A percentile compares a stretch with the other conserved stretches of the same genome.
phyloP scores from a whole-genome alignment of 2,329 filamentous ascomycete genomes.

The Ceratocystis smalleyi region DNA sequence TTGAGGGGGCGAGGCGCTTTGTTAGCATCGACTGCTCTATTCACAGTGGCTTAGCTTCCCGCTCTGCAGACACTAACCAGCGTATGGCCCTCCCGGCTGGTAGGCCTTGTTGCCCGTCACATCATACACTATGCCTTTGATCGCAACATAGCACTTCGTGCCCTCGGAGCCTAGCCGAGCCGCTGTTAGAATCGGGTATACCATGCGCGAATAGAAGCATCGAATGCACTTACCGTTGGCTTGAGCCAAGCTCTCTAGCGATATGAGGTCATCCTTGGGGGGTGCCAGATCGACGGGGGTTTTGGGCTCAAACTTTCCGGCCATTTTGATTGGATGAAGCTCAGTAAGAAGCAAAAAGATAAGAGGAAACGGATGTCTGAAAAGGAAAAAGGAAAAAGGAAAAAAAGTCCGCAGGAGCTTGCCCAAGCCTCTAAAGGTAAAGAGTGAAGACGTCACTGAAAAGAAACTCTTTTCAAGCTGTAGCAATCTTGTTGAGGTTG shows the following conservation, averaged over 20 bases:
- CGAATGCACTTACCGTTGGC: slow-evolving; percentile 57
- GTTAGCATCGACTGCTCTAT: not conserved
- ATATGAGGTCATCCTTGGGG: slow-evolving; percentile 78
- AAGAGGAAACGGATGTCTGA: not conserved
- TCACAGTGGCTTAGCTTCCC: not conserved
- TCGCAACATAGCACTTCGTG: slow-evolving; percentile 50
- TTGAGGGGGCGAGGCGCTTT: not conserved
- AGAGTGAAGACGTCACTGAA: not conserved
- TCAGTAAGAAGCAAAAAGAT: no score
- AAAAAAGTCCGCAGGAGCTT: not conserved
- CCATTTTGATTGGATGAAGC: slow-evolving; percentile 22
- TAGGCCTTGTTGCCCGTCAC: slow-evolving; percentile 84
- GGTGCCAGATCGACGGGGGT: slow-evolving; percentile 57
- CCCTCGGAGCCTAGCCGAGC: slow-evolving; percentile 42
- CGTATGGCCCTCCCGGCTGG: slow-evolving; percentile 65
- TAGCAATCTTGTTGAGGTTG: not conserved
- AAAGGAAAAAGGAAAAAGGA: not conserved
- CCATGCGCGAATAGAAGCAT: not conserved
- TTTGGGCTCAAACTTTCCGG: slow-evolving; percentile 65
- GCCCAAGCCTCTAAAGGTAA: not conserved
- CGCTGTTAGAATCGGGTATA: not conserved
- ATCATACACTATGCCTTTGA: slow-evolving; percentile 83
- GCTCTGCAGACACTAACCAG: slow-evolving; percentile 42
- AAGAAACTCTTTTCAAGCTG: not conserved
- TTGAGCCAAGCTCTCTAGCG: slow-evolving; percentile 60